These are phyloP conservation scores for Coemansia sp. DNA, from an alignment of 192 early-diverging fungal genomes.

Conservation along the genomic window DNA sequence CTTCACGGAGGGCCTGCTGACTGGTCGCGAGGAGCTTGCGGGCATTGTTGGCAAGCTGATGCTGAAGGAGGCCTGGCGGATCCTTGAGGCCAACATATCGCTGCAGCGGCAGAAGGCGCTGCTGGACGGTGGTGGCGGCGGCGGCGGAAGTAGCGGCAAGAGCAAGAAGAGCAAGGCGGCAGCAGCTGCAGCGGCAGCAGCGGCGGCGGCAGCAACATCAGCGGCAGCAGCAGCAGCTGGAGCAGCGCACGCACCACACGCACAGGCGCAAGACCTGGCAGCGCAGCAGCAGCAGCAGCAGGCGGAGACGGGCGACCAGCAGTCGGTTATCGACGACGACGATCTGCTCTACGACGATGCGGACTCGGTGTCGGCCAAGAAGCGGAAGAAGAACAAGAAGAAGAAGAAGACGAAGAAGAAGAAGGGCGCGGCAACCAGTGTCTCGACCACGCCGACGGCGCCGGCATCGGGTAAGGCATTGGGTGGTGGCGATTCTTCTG, in stretches of 20 bases:
- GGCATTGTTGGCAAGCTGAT: constrained; percentile 72
- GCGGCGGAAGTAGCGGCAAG: constrained; percentile 17
- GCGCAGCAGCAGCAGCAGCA: background rate
- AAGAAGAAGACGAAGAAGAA: constrained; percentile 50
- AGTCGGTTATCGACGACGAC: constrained; percentile 17
- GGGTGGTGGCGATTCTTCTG: background rate
- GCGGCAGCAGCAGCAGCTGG: background rate
- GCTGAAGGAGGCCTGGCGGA: constrained; percentile 74
- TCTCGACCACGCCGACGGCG: background rate
- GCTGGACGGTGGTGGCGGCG: constrained; percentile 22
- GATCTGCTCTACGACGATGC: constrained; percentile 23
- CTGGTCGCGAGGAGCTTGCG: constrained; percentile 67
- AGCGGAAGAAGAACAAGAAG: constrained; percentile 52
- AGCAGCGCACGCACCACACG: background rate
- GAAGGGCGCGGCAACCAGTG: constrained; percentile 12
- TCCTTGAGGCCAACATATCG: constrained; percentile 62
- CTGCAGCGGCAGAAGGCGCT: constrained; percentile 50
- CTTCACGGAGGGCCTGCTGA: constrained; percentile 69
- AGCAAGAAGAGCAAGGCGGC: constrained; percentile 25
- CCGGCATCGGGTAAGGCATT: background rate
- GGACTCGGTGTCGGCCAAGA: constrained; percentile 29
- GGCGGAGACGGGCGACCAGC: constrained; percentile 1
- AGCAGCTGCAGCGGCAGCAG: background rate
- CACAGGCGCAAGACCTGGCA: no score
- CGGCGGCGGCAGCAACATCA: background rate